These are phyloP conservation scores for Ramaria rubella DNA, from an alignment of 768 basidiomycete genomes.

Conservation along the genomic window DNA sequence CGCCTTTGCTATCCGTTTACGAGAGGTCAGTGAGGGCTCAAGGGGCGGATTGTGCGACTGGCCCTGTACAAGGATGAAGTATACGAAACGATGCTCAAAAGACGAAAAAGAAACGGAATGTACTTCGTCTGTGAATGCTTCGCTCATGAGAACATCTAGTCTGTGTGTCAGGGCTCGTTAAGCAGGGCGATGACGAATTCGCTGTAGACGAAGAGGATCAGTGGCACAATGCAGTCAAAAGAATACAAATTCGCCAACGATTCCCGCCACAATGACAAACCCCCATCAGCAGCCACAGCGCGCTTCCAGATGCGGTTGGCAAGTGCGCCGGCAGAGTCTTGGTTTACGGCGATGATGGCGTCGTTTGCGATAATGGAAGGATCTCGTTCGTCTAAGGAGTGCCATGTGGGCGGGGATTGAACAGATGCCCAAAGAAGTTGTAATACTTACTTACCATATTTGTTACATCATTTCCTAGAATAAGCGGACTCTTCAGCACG, in stretches of 20 bases:
- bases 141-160: slow-evolving; percentile 23
- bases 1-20: slow-evolving; percentile 20
- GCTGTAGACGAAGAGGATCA: slow-evolving; percentile 11
- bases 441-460: slow-evolving; percentile 27
- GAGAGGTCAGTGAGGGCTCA: slow-evolving; percentile 28
- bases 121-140: slow-evolving; percentile 31
- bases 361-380: slow-evolving; percentile 33
- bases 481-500: slow-evolving; percentile 36
- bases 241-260: slow-evolving; percentile 26
- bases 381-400: slow-evolving; percentile 28
- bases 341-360: slow-evolving; percentile 30
- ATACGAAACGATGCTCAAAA: not conserved
- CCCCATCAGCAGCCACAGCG: slow-evolving; percentile 22
- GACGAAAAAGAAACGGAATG: not conserved
- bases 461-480: slow-evolving; percentile 35
- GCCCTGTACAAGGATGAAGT: not conserved
- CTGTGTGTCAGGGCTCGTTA: slow-evolving; percentile 27
- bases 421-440: not conserved
- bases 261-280: slow-evolving; percentile 29
- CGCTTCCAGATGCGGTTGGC: slow-evolving; percentile 31
- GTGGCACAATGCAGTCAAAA: not conserved
- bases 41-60: not conserved
- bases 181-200: slow-evolving; percentile 31
- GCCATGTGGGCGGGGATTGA: not conserved
- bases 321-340: slow-evolving; percentile 27